Base-by-base conservation (phyloP, 2,329 filamentous ascomycete genomes). In the Aspergillus ibericus region DNA sequence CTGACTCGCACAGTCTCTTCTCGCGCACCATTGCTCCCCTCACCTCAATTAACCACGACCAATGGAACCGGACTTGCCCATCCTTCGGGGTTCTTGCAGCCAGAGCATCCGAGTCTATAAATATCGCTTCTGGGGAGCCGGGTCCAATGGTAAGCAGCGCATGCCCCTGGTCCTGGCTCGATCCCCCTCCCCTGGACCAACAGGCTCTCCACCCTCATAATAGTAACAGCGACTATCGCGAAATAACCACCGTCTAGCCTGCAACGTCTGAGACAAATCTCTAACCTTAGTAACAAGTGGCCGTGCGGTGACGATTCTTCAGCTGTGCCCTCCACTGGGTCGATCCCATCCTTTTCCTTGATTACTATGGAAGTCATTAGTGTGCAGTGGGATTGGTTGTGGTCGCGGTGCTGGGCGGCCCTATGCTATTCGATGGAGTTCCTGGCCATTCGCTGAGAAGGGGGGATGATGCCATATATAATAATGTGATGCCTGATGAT, bases 191-290 rank as follows among this genome's bases (percentile, higher is more conserved):
- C 44, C 44, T 48, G 44, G 44, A 3, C 25, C 44, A 48, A 15
- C 44, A 16, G 10, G n/a, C 54, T 44, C 56, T 54, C 42, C 42
- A 58, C 56, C 29, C 18, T 47, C 36, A 36, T 46, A 51, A 56
- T 59, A 58, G 55, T 59, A 56, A 55, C 53, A 58, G 40, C 42
- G 47, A 59, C 54, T 56, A 62, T 57, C 29, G 15, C 34, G 29
- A 42, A 53, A 55, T 58, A 25, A 35, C 38, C 42, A 35, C n/a
- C 50, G 53, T 55, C 50, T 62, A 55, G 56, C 25, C 55, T 42
- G 55, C 35, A 29, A 25, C 40, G 51, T 62, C 64, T 68, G 65
- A 68, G 65, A 68, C 66, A 68, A 58, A 53, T 56, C 58, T 59
- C 65, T 59, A 53, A 56, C 59, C 53, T 59, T 56, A 62, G 61